Evolutionary conservation across 179 eudicot genomes (phyloP).

Genomic region (Silene vulgaris): DNA sequence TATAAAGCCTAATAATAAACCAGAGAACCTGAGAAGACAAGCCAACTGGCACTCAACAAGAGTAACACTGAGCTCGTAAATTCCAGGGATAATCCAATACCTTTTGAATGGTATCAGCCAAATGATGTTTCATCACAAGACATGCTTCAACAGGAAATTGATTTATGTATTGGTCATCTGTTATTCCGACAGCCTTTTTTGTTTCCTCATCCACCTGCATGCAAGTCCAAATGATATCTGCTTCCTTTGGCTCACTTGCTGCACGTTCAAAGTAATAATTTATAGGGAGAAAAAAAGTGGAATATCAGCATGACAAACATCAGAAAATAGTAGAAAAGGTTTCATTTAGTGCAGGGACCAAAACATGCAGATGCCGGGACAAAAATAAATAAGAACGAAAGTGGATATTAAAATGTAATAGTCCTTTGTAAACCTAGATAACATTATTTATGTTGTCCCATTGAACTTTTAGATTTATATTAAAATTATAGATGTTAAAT

Average conservation of each 20-base stretch:
- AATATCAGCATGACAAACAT: background rate
- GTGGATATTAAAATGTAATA: too few species aligned
- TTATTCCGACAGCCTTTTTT: conserved; percentile 74
- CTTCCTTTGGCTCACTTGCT: conserved; percentile 84
- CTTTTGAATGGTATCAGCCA: conserved; percentile 90
- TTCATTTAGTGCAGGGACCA: too few species aligned
- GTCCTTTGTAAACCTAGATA: too few species aligned
- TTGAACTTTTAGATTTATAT: too few species aligned
- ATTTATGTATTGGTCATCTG: conserved; percentile 72
- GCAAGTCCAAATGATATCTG: conserved; percentile 95
- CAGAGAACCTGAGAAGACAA: background rate
- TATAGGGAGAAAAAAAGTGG: too few species aligned
- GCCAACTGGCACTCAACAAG: background rate
- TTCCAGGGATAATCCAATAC: conserved; percentile 25
- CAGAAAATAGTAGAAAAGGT: too few species aligned
- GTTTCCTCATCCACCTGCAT: conserved; percentile 90
- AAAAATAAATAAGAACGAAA: too few species aligned
- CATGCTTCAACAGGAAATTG: conserved; percentile 97
- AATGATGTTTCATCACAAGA: conserved; percentile 95
- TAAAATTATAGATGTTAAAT: too few species aligned
- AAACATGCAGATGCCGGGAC: too few species aligned
- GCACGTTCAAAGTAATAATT: conserved; percentile 24
- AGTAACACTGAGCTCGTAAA: background rate
- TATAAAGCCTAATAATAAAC: background rate
- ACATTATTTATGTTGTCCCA: too few species aligned